Conservation (phyloP, 768 basidiomycete genomes). For the Suillus variegatus region DNA sequence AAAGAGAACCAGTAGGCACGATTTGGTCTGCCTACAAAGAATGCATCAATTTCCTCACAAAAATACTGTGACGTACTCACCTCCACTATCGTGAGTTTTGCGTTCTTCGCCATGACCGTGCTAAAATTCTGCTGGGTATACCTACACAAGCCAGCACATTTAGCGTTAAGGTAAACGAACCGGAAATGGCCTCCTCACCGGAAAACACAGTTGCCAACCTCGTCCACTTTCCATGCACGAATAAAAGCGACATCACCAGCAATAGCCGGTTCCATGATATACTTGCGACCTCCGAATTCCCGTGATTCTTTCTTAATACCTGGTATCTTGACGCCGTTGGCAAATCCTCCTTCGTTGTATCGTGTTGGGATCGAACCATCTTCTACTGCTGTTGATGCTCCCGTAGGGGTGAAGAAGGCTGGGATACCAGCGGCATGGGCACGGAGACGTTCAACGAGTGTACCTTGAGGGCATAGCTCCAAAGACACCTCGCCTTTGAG, state of each 20-base stretch:
- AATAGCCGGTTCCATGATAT: constrained; percentile 80
- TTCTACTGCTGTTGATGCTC: constrained; percentile 87
- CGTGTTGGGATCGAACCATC: constrained; percentile 76
- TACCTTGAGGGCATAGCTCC: constrained; percentile 91
- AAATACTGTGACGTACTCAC: constrained; percentile 31
- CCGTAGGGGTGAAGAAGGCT: constrained; percentile 92
- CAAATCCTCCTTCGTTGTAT: constrained; percentile 73
- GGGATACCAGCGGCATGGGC: constrained; percentile 91
- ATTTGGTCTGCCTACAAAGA: constrained; percentile 77
- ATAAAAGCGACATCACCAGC: constrained; percentile 84
- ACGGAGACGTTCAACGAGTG: constrained; percentile 83
- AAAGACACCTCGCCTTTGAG: constrained; percentile 79
- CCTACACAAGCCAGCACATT: constrained; percentile 37
- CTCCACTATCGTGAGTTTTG: constrained; percentile 89
- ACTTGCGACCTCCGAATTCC: constrained; percentile 75
- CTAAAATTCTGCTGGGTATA: constrained; percentile 89
- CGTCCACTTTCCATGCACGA: constrained; percentile 91
- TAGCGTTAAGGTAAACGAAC: background rate
- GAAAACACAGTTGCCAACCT: constrained; percentile 89
- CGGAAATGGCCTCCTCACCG: constrained; percentile 45
- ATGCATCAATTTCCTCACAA: constrained; percentile 13
- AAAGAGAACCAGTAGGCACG: constrained; percentile 79
- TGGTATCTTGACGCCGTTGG: constrained; percentile 65
- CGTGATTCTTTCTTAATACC: constrained; percentile 78
- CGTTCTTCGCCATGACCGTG: constrained; percentile 88